Percentiles rank a stretch among this genome's conserved stretches.
phyloP scores from a whole-genome alignment of 169 alveolate species.

The Plasmodium coatneyi region DNA sequence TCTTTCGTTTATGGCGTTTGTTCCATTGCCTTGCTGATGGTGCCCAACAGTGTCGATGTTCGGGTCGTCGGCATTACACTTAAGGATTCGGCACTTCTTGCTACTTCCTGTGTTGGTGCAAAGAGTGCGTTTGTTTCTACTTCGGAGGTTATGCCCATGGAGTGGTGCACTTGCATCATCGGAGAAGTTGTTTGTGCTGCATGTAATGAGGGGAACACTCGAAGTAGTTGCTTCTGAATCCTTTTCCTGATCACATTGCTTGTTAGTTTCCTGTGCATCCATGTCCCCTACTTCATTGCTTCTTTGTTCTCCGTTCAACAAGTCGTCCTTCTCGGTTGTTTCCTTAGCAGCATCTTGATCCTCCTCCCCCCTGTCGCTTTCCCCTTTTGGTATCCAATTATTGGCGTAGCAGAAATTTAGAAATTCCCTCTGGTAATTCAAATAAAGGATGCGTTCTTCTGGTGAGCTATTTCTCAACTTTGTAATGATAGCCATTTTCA shows the following conservation, averaged over 20 bases:
- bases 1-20: background rate
- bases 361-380: background rate
- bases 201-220: background rate
- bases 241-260: background rate
- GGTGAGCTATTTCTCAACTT: constrained; percentile 84
- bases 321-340: background rate
- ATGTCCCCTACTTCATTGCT: background rate
- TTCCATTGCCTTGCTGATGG: background rate
- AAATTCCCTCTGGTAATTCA: constrained; percentile 83
- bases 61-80: background rate
- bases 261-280: background rate
- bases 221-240: background rate
- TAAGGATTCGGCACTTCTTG: background rate
- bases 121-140: background rate
- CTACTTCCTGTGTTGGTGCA: background rate
- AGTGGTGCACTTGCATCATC: background rate
- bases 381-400: constrained; percentile 16
- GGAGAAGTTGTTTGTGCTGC: background rate
- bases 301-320: background rate
- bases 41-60: background rate
- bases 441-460: constrained; percentile 79
- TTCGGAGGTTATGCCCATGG: background rate
- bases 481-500: constrained; percentile 86
- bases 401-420: constrained; percentile 42
- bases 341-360: background rate